phyloP scores from a whole-genome alignment of 495 filamentous ascomycete species.

The Tuber melanosporum region DNA sequence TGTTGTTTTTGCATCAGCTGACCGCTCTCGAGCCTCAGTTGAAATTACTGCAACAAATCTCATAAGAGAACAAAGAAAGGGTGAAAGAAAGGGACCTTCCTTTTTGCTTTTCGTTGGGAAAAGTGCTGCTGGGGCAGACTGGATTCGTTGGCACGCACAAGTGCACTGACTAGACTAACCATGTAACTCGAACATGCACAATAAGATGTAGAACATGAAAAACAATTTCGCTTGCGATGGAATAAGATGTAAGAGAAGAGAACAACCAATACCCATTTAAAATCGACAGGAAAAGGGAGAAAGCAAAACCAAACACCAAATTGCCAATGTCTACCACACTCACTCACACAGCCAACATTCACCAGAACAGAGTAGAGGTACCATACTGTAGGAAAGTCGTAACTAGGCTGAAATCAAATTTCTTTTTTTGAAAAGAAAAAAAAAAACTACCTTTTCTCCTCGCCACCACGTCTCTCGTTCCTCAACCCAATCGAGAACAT shows the following conservation, averaged over 20 bases:
- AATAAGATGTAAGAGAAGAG: slow-evolving; percentile 18
- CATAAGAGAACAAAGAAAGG: background rate
- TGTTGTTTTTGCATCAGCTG: background rate
- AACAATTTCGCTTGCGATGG: slow-evolving; percentile 22
- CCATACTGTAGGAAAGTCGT: background rate
- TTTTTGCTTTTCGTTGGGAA: background rate
- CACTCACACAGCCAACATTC: background rate
- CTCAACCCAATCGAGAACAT: slow-evolving; percentile 5
- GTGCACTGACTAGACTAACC: background rate
- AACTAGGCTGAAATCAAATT: background rate
- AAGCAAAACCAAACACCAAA: slow-evolving; percentile 17
- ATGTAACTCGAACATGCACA: background rate
- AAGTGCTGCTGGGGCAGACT: background rate
- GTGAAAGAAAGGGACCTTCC: background rate
- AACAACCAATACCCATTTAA: slow-evolving; percentile 8
- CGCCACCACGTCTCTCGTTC: background rate
- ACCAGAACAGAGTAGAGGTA: background rate
- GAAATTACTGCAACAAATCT: background rate
- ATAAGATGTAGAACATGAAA: background rate
- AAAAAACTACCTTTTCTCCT: background rate
- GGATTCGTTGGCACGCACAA: background rate
- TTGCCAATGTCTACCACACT: background rate
- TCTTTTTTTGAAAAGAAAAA: background rate
- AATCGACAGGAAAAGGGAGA: slow-evolving; percentile 5
- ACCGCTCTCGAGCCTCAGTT: background rate